A percentile compares a stretch with the other conserved stretches of the same genome.
phyloP scores from a whole-genome alignment of 768 basidiomycete species.

The Polyporus arcularius region DNA sequence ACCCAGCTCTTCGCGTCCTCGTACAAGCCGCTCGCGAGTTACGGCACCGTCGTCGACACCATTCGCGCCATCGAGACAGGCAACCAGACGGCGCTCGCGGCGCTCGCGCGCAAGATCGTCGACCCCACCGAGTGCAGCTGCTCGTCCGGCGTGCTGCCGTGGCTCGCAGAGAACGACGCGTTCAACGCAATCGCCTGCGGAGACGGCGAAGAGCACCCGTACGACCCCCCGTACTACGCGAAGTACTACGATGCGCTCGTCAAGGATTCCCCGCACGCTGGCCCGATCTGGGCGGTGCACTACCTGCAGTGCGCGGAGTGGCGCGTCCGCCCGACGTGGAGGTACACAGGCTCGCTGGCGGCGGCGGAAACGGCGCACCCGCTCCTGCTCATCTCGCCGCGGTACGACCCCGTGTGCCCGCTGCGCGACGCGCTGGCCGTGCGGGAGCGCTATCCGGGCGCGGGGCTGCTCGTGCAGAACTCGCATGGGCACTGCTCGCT shows the following conservation, averaged over 20 bases:
- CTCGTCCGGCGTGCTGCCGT: background rate
- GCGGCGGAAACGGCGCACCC: conserved; percentile 21
- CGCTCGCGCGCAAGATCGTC: conserved; percentile 11
- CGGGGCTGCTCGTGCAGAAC: conserved; percentile 23
- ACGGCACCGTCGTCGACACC: conserved; percentile 11
- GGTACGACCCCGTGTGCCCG: conserved; percentile 23
- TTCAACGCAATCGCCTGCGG: conserved; percentile 18
- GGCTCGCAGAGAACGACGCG: conserved; percentile 12
- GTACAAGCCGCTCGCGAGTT: conserved; percentile 10
- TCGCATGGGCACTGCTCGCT: conserved; percentile 24
- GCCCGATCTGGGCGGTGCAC: conserved; percentile 17
- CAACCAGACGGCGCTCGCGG: conserved; percentile 16
- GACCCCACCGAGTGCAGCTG: conserved; percentile 15
- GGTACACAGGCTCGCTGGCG: conserved; percentile 21
- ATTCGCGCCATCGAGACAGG: conserved; percentile 13
- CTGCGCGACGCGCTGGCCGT: conserved; percentile 18
- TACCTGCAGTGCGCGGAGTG: conserved; percentile 21
- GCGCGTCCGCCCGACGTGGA: conserved; percentile 20
- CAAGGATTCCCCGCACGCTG: conserved; percentile 1
- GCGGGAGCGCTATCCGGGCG: conserved; percentile 17
- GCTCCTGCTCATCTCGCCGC: conserved; percentile 20
- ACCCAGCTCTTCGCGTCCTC: conserved; percentile 11
- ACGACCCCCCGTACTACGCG: conserved; percentile 2
- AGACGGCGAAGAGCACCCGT: conserved; percentile 16
- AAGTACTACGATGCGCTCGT: conserved; percentile 4